Evolutionary conservation across 2,329 filamentous ascomycete genomes (phyloP), one percentile per base, ranked within the genome.

Genomic region (Neofusicoccum parvum): DNA sequence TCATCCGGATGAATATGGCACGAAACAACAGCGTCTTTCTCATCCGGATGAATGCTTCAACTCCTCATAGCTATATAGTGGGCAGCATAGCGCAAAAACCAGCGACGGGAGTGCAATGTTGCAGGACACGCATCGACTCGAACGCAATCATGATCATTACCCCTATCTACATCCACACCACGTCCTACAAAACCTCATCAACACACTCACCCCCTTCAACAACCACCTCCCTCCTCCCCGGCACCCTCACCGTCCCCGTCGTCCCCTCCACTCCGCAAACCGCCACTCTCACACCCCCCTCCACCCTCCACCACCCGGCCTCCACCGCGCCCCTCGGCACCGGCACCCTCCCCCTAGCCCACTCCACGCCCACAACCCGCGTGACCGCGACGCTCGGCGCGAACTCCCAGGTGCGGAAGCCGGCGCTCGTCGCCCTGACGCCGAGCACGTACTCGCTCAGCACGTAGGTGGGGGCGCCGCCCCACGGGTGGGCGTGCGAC

Each of bases 401-500:
- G 17, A 65, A 50, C 15, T n/a, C 36, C 64, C 54, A 65, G 27
- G 23, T 11, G 32, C 1, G 9, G 54, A 53, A 65, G 15, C 64
- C 46, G 10, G 64, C 14, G 12, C 5, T 1, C 54, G 46, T 39
- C 37, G 54, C 15, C 10, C 64, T 37, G 23, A 65, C 46, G 3
- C 64, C 54, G 15, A 65, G 36, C 10, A 65, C 64, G 32, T 60
- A 62, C 27, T 45, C 43, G 1, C 23, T 20, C 34, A 83, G 63
- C 2, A 83, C 69, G 51, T 82, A 83, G 7, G 80, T 82, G 1
- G 80, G 77, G 5, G 80, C 80, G 0, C 76, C 79, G 37, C 80
- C 78, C 81, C 80, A 83, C 0, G 80, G 80, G 66, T 83, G 81
- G 1, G 74, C 71, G 1, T 81, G 69, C 48, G 76, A 80, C 1